Evolutionary conservation across 106 monocot species (phyloP), one percentile per base, ranked within the genome.

Genomic region (Ottelia alismoides): DNA sequence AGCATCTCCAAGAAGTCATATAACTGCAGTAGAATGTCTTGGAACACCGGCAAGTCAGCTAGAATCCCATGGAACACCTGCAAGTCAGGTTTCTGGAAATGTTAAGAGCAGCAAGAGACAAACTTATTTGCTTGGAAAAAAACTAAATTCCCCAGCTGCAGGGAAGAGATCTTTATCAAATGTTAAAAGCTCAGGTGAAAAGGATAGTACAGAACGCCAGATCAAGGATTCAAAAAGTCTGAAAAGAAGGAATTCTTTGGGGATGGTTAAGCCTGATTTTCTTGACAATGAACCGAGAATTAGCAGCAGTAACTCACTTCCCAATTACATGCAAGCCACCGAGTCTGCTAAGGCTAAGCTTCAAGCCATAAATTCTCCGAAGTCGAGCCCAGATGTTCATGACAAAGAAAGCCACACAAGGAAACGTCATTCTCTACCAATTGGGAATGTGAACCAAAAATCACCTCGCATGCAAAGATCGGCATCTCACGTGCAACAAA

Each of bases 311-410:
- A 81, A 50, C 55, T 72, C 81, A 5, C 64, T 98, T 68, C 98
- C 98, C 32, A 86, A 78, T 69, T 99, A 99, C 53, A 99, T 99
- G 98, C 90, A 90, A 73, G 77, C 77, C 25, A 99, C 98, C 12
- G 74, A 82, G 53, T 90, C 90, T 53, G 98, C 98, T 28, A 82
- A 71, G 30, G 98, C 98, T 28, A 99, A 99, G 65, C 64, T 66
- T 44, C 28, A 62, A 49, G 29, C 52, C 0, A 85, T 54, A 51
- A 51, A 46, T 26, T 90, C 98, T 66, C 85, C 77, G 23, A 90
- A 90, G 55, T 48, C 69, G 57, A 90, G 98, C 59, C 80, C 83
- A 7, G 90, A 90, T 66, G 57, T 77, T 23, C 70, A 73, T 47
- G 59, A 60, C 11, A 77, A 72, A 53, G 86, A 90, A 11, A 68